These are phyloP conservation scores for Hydrangea macrophylla DNA, from an alignment of 148 eudicot species.

Conservation along the genomic window DNA sequence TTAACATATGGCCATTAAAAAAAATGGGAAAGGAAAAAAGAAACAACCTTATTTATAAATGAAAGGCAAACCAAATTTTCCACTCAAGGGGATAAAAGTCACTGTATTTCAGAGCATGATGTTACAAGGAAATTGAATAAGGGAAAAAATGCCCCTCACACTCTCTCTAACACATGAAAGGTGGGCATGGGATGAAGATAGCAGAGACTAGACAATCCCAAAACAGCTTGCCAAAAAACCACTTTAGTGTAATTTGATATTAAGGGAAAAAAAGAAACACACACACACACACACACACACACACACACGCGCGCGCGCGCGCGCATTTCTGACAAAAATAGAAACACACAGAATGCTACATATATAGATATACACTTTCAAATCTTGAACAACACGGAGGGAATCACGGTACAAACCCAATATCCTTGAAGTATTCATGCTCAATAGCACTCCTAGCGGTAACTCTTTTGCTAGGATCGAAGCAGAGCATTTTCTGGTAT, in stretches of 20 bases:
- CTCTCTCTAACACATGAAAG: neutral
- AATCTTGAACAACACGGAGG: slow-evolving; percentile 7
- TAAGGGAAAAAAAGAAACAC: slow-evolving; percentile 3
- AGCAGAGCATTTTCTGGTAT: slow-evolving; percentile 85
- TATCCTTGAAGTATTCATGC: slow-evolving; percentile 91
- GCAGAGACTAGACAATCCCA: slow-evolving; percentile 4
- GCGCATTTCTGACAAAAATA: slow-evolving; percentile 16
- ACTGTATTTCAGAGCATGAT: slow-evolving; percentile 5
- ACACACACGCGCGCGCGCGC: too few relatives aligned
- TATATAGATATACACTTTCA: slow-evolving; percentile 22
- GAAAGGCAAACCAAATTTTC: neutral
- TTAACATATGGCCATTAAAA: too few relatives aligned
- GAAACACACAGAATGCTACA: slow-evolving; percentile 16
- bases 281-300: too few relatives aligned
- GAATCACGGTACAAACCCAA: slow-evolving; percentile 58
- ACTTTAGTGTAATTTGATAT: slow-evolving; percentile 8
- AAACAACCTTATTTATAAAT: neutral
- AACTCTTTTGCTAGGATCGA: slow-evolving; percentile 91
- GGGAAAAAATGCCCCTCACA: neutral
- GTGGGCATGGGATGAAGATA: slow-evolving; percentile 2
- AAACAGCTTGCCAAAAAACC: slow-evolving; percentile 11
- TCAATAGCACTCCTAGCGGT: slow-evolving; percentile 89
- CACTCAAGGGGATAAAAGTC: slow-evolving; percentile 8
- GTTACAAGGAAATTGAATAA: neutral
- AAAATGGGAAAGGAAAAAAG: neutral